Evolutionary conservation across 345 rosid genomes (phyloP).

Genomic region (Excoecaria agallocha): DNA sequence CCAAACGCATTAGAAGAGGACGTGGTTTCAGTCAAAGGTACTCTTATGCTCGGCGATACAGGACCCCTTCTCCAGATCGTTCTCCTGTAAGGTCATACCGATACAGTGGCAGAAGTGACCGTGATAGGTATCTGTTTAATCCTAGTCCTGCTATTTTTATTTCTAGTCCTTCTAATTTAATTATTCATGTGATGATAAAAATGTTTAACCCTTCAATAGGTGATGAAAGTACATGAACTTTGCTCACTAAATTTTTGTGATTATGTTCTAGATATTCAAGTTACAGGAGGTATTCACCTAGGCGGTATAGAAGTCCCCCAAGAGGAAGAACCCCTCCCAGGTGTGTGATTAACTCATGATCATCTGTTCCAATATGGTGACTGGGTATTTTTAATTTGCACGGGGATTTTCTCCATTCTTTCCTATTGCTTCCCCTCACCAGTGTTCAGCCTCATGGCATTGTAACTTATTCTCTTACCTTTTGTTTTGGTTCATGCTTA

Average conservation of each 20-base stretch:
- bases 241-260: not conserved
- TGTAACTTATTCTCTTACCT: not conserved
- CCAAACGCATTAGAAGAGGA: slow-evolving; percentile 85
- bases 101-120: slow-evolving; percentile 55
- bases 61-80: slow-evolving; percentile 87
- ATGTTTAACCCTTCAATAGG: not conserved
- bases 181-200: not conserved
- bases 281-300: slow-evolving; percentile 80
- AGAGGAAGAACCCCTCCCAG: slow-evolving; percentile 89
- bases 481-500: not conserved
- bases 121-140: slow-evolving; percentile 55
- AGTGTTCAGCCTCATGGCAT: not conserved
- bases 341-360: slow-evolving; percentile 31
- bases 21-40: slow-evolving; percentile 88
- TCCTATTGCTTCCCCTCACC: not conserved
- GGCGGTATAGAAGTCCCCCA: slow-evolving; percentile 80
- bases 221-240: too few species aligned
- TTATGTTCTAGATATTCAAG: slow-evolving; percentile 48
- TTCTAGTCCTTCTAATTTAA: not conserved
- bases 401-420: not conserved
- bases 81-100: slow-evolving; percentile 78
- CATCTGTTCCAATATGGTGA: not conserved
- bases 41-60: slow-evolving; percentile 81
- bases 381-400: not conserved
- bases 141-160: not conserved